Evolutionary conservation across 2,329 filamentous ascomycete genomes (phyloP).

Genomic region (Penicillium vulpinum): DNA sequence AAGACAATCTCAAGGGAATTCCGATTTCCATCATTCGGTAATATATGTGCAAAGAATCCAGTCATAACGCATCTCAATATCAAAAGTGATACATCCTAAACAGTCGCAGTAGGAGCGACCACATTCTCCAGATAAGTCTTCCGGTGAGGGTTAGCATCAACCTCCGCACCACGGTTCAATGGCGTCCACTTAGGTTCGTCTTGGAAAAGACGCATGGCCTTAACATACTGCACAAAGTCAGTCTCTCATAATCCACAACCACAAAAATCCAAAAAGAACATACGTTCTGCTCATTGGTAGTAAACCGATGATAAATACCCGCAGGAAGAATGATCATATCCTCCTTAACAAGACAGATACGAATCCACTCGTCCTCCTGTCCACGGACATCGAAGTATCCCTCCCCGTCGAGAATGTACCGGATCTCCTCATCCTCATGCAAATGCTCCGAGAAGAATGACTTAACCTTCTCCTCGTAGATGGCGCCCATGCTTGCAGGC

Average conservation of each 20-base stretch:
- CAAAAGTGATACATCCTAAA: slow-evolving; percentile 14
- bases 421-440: slow-evolving; percentile 97
- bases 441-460: slow-evolving; percentile 93
- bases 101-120: slow-evolving; percentile 26
- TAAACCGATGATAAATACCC: slow-evolving; percentile 97
- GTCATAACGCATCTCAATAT: slow-evolving; percentile 11
- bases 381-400: slow-evolving; percentile 93
- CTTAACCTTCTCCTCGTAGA: slow-evolving; percentile 92
- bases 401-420: slow-evolving; percentile 83
- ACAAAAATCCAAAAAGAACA: slow-evolving; percentile 41
- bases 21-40: background rate
- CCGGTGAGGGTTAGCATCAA: slow-evolving; percentile 76
- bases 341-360: slow-evolving; percentile 78
- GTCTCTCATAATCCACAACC: slow-evolving; percentile 2
- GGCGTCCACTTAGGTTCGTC: slow-evolving; percentile 99
- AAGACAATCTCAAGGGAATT: background rate
- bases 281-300: slow-evolving; percentile 87
- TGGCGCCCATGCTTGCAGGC: slow-evolving; percentile 76
- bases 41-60: slow-evolving; percentile 6
- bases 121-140: slow-evolving; percentile 67
- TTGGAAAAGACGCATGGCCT: slow-evolving; percentile 95
- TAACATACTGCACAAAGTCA: slow-evolving; percentile 69
- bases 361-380: slow-evolving; percentile 81
- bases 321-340: slow-evolving; percentile 92
- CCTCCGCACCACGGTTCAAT: slow-evolving; percentile 73